phyloP scores from a whole-genome alignment of 768 basidiomycete genomes.

The Pisolithus albus region DNA sequence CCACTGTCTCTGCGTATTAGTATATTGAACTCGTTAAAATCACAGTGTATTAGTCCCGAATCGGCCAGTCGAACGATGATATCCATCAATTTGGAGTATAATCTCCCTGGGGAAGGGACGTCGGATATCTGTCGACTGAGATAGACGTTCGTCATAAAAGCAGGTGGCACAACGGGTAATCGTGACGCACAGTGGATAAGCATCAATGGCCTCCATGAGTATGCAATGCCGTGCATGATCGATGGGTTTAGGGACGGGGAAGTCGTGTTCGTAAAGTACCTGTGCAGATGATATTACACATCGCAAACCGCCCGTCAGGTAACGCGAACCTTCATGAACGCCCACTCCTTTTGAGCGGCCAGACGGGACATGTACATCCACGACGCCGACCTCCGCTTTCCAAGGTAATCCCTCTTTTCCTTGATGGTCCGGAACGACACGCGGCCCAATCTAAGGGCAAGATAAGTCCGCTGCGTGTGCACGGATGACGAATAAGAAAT shows the following conservation, averaged over 20 bases:
- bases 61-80: slow-evolving; percentile 91
- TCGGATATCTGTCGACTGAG: slow-evolving; percentile 80
- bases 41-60: slow-evolving; percentile 95
- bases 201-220: slow-evolving; percentile 93
- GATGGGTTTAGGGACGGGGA: slow-evolving; percentile 89
- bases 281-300: slow-evolving; percentile 23
- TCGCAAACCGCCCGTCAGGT: not conserved
- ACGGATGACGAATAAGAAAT: not conserved
- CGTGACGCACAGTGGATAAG: slow-evolving; percentile 76
- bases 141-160: slow-evolving; percentile 1
- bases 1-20: slow-evolving; percentile 72
- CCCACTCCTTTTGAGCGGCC: slow-evolving; percentile 96
- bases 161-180: not conserved
- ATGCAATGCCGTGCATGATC: slow-evolving; percentile 95
- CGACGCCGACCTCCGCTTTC: slow-evolving; percentile 90
- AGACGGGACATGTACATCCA: slow-evolving; percentile 99
- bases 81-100: slow-evolving; percentile 92
- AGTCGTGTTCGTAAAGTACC: slow-evolving; percentile 87
- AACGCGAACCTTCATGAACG: slow-evolving; percentile 85
- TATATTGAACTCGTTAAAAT: slow-evolving; percentile 99
- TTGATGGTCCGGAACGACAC: slow-evolving; percentile 97
- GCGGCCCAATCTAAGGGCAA: slow-evolving; percentile 71
- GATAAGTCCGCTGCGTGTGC: too few relatives aligned
- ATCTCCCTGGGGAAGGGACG: slow-evolving; percentile 76
- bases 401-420: slow-evolving; percentile 91